Percentiles rank a stretch among this genome's conserved stretches.
These are phyloP conservation scores for Fusarium verticillioides DNA, from an alignment of 2,329 filamentous ascomycete genomes.

Conservation along the genomic window DNA sequence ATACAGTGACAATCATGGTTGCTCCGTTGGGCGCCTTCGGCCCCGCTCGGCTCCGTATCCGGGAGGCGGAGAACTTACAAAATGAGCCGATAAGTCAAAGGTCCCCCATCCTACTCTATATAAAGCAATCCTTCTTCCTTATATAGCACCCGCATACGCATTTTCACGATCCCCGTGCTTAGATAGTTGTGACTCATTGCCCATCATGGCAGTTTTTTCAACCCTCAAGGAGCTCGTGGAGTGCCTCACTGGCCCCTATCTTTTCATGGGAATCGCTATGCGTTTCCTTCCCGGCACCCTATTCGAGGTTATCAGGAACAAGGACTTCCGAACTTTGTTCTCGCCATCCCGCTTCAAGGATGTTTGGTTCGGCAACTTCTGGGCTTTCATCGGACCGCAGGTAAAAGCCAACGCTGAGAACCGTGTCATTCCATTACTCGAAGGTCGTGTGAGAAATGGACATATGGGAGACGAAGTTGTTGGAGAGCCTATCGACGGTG, in stretches of 20 bases:
- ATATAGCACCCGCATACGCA: neutral
- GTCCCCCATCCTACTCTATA: slow-evolving; percentile 4
- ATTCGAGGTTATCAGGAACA: slow-evolving; percentile 51
- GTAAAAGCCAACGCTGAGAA: slow-evolving; percentile 56
- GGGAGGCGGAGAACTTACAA: slow-evolving; percentile 34
- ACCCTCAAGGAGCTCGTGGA: slow-evolving; percentile 43
- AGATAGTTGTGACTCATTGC: neutral
- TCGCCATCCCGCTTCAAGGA: slow-evolving; percentile 55
- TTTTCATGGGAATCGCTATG: slow-evolving; percentile 62
- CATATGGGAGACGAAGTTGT: slow-evolving; percentile 47
- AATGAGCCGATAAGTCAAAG: slow-evolving; percentile 25
- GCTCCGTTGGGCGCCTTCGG: neutral
- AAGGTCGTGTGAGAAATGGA: slow-evolving; percentile 58
- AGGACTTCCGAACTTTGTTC: slow-evolving; percentile 53
- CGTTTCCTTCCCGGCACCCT: slow-evolving; percentile 65
- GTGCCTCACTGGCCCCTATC: slow-evolving; percentile 59
- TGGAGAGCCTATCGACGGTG: slow-evolving; percentile 57
- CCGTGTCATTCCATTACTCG: slow-evolving; percentile 64
- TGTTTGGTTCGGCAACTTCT: slow-evolving; percentile 72
- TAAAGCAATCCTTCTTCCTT: neutral
- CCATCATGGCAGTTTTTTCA: slow-evolving; percentile 42
- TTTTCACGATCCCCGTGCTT: neutral
- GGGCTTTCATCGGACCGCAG: slow-evolving; percentile 63
- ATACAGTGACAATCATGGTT: neutral
- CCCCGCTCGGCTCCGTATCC: slow-evolving; percentile 27